Base-by-base conservation (phyloP, 2,329 filamentous ascomycete genomes). In the Neofusicoccum cordaticola region DNA sequence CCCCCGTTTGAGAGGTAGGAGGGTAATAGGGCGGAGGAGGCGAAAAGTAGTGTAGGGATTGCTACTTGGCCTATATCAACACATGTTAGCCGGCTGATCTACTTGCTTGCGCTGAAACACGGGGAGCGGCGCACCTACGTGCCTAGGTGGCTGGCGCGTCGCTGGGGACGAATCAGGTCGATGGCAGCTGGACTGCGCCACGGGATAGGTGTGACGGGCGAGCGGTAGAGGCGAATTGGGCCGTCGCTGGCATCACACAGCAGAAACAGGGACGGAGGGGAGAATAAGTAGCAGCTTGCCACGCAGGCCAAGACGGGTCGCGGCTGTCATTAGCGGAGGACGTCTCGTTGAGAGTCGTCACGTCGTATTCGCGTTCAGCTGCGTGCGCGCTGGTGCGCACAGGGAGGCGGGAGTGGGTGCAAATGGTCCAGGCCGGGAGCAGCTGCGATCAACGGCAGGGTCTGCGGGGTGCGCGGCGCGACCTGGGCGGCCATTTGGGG, bases 121-220 rank as follows among this genome's bases (percentile, higher is more conserved):
- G 53, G 53, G 27, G 37, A 39, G 31, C n/a, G 39, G 22, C 41
- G 56, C 34, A 60, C 56, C 41, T 47, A 17, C n/a, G 42, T 47
- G 56, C 56, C 41, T 47, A 12, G 27, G 42, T 47, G 56, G 56
- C 56, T 60, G 56, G 56, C 41, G 41, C 56, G 56, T 37, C 27
- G 31, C 31, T 1, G n/a, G 41, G 42, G 27, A 19, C 56, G 42
- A 47, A 60, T 60, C 41, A 47, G n/a, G 9, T 4, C 9, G 50
- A 31, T 31, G 37, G 3, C 19, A 15, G 17, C 27, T 34, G 37
- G 4, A 34, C 56, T 48, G 56, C 56, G 56, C 56, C 56, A 37
- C 56, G 41, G 31, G 42, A 11, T 15, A 15, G 9, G 37, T 11
- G 11, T 12, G 11, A n/a, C 8, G 13, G 41, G 41, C 41, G n/a